Evolutionary conservation across 257 asterid genomes (phyloP).

Genomic region (Craterostigma plantagineum): DNA sequence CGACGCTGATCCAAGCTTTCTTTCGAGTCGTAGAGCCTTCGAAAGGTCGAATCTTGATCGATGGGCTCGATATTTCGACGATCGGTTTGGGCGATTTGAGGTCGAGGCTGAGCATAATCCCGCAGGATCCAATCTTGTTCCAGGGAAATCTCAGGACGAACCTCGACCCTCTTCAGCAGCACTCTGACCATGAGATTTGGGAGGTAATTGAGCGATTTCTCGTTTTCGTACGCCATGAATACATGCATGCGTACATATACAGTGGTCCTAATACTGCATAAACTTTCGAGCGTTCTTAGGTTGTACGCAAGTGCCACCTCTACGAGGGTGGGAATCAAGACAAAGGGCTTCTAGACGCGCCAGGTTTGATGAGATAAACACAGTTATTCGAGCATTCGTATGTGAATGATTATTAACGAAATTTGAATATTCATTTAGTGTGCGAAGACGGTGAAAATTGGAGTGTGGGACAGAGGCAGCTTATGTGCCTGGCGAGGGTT

Average conservation of each 20-base stretch:
- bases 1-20: slow-evolving; percentile 73
- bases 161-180: slow-evolving; percentile 49
- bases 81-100: slow-evolving; percentile 68
- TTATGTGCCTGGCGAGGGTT: slow-evolving; percentile 57
- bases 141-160: slow-evolving; percentile 66
- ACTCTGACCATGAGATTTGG: slow-evolving; percentile 58
- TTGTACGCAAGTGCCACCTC: slow-evolving; percentile 49
- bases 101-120: slow-evolving; percentile 54
- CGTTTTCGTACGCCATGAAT: too few species aligned
- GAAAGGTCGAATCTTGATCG: slow-evolving; percentile 41
- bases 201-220: slow-evolving; percentile 21
- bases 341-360: slow-evolving; percentile 51
- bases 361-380: slow-evolving; percentile 21
- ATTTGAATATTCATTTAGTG: slow-evolving; percentile 19
- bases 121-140: slow-evolving; percentile 76
- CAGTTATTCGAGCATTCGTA: background rate
- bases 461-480: slow-evolving; percentile 82
- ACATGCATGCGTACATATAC: too few species aligned
- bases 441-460: slow-evolving; percentile 83
- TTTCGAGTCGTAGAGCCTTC: slow-evolving; percentile 69
- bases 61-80: slow-evolving; percentile 43
- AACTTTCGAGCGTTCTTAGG: slow-evolving; percentile 23
- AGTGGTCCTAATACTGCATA: too few species aligned
- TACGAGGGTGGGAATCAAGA: slow-evolving; percentile 45
- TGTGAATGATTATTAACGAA: background rate